Evolutionary conservation across 139 green algal genomes (phyloP).

Genomic region (Pseudopediastrum boryanum): DNA sequence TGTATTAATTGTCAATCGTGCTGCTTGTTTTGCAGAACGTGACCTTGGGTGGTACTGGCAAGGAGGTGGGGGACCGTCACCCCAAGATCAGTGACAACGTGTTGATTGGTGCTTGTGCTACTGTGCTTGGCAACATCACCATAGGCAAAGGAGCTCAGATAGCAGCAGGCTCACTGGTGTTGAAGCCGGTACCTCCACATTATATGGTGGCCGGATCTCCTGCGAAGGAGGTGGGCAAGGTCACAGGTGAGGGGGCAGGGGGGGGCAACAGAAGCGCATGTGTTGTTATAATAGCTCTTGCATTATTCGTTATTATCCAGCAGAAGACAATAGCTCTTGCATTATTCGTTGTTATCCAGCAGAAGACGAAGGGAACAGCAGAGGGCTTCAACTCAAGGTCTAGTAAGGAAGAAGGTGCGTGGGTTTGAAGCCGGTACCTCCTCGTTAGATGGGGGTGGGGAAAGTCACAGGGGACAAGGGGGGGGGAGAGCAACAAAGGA

Average conservation of each 20-base stretch:
- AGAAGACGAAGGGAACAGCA: neutral
- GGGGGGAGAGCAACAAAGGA: too few species aligned
- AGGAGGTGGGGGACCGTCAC: constrained; percentile 93
- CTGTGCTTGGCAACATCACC: constrained; percentile 94
- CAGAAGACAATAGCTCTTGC: neutral
- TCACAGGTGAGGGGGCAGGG: constrained; percentile 40
- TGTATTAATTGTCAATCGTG: neutral
- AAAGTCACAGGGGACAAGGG: too few species aligned
- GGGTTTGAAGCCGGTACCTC: neutral
- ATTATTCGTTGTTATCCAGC: neutral
- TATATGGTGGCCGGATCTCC: constrained; percentile 90
- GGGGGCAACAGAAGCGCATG: neutral
- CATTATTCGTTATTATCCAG: neutral
- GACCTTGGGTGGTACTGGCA: constrained; percentile 95
- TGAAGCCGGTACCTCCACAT: constrained; percentile 83
- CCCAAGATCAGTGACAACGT: constrained; percentile 76
- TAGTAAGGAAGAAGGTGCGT: neutral
- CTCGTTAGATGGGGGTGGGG: too few species aligned
- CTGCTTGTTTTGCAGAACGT: constrained; percentile 89
- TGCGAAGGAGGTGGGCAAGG: constrained; percentile 79
- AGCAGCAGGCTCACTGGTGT: constrained; percentile 85
- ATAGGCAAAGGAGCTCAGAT: constrained; percentile 85
- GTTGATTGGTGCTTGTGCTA: constrained; percentile 86
- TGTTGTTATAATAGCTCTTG: neutral
- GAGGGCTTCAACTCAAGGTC: neutral